These are phyloP conservation scores for Phaeosphaeria sp. DNA, from an alignment of 2,329 filamentous ascomycete genomes.

Conservation along the genomic window DNA sequence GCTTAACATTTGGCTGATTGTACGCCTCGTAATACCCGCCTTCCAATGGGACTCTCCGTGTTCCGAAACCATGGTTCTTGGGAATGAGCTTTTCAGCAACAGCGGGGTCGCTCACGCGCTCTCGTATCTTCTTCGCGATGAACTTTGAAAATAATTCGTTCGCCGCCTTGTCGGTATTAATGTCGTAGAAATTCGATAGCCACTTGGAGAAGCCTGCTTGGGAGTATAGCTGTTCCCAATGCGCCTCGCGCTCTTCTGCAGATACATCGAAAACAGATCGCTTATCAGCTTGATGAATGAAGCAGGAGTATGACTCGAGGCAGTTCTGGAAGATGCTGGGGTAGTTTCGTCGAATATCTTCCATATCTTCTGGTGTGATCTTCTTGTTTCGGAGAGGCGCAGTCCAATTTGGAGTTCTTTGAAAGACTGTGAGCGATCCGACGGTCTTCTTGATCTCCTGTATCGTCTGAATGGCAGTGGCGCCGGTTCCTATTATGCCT, in stretches of 20 bases:
- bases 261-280: conserved; percentile 17
- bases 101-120: conserved; percentile 48
- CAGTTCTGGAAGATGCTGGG: conserved; percentile 22
- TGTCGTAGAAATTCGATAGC: conserved; percentile 25
- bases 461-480: conserved; percentile 16
- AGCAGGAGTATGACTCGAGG: conserved; percentile 21
- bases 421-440: conserved; percentile 16
- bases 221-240: conserved; percentile 26
- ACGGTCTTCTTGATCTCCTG: conserved; percentile 17
- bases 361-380: conserved; percentile 19
- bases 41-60: conserved; percentile 51
- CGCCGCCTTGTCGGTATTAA: conserved; percentile 30
- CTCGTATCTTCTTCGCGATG: conserved; percentile 46
- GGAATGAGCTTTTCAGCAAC: conserved; percentile 52
- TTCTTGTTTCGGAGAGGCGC: conserved; percentile 24
- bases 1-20: conserved; percentile 46
- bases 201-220: conserved; percentile 26
- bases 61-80: conserved; percentile 49
- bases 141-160: conserved; percentile 33
- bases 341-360: conserved; percentile 20
- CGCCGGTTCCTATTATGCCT: conserved; percentile 16
- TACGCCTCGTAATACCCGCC: conserved; percentile 52
- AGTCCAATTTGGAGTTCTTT: conserved; percentile 24
- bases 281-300: conserved; percentile 20
- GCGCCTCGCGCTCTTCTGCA: conserved; percentile 17